Evolutionary conservation across 192 early-diverging fungal species (phyloP).

Genomic region (Linderina pennispora): DNA sequence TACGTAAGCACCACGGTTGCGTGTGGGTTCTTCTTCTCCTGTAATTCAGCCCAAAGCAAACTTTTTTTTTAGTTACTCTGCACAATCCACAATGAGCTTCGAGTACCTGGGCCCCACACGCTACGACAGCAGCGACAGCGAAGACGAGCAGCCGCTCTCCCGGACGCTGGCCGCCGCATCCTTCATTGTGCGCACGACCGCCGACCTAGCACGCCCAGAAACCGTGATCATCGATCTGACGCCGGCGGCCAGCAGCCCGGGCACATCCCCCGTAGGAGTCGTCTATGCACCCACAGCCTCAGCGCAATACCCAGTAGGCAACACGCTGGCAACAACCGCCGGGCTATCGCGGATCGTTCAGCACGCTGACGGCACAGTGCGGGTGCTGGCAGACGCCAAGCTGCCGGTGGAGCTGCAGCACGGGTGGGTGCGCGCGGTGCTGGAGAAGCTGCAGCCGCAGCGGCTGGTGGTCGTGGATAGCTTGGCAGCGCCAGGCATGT

Average conservation of each 20-base stretch:
- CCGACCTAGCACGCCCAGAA: no score
- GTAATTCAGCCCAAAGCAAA: neutral
- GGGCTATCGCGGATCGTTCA: slow-evolving; percentile 18
- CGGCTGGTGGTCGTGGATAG: slow-evolving; percentile 20
- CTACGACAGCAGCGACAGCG: slow-evolving; percentile 44
- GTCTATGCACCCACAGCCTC: slow-evolving; percentile 18
- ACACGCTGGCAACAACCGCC: slow-evolving; percentile 10
- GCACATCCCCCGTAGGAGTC: slow-evolving; percentile 15
- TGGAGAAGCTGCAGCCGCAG: slow-evolving; percentile 3
- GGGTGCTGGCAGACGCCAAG: slow-evolving; percentile 8
- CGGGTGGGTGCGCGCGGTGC: slow-evolving; percentile 27
- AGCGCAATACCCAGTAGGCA: slow-evolving; percentile 1
- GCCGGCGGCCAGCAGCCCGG: neutral
- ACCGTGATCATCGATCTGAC: slow-evolving; percentile 32
- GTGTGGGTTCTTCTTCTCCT: neutral
- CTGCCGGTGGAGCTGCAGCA: slow-evolving; percentile 29
- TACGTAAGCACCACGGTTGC: no score
- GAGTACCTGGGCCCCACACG: slow-evolving; percentile 33
- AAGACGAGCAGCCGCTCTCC: slow-evolving; percentile 9
- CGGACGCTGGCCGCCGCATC: neutral
- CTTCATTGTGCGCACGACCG: slow-evolving; percentile 19
- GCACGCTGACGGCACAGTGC: neutral
- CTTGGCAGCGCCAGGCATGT: slow-evolving; percentile 4
- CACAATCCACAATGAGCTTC: slow-evolving; percentile 18
- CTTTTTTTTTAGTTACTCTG: neutral